Evolutionary conservation across 169 alveolate species (phyloP).

Genomic region (Eimeria acervulina): DNA sequence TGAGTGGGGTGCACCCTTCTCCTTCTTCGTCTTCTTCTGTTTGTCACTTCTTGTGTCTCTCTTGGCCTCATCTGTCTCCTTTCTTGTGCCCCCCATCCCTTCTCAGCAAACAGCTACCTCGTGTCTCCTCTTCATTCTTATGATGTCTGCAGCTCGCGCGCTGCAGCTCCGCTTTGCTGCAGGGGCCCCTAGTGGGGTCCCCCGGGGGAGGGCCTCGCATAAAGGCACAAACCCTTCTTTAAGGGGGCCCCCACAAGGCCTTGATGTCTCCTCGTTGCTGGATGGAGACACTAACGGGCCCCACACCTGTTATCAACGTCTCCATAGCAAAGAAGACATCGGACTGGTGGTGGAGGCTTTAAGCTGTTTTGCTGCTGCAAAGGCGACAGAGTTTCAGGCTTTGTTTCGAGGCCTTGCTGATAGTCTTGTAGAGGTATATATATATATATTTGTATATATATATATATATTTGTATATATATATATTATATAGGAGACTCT

Average conservation of each 20-base stretch:
- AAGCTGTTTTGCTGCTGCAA: slow-evolving; percentile 35
- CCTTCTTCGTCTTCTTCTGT: background rate
- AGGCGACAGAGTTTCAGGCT: slow-evolving; percentile 45
- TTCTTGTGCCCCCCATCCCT: background rate
- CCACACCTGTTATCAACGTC: background rate
- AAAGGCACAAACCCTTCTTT: background rate
- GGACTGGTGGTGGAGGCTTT: background rate
- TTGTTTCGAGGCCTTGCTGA: slow-evolving; percentile 45
- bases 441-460: background rate
- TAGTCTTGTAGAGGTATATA: background rate
- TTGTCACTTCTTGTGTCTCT: background rate
- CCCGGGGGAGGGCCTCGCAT: background rate
- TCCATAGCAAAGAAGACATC: background rate
- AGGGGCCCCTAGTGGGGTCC: slow-evolving; percentile 4
- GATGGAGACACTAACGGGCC: background rate
- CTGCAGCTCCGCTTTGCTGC: slow-evolving; percentile 3
- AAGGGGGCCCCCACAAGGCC: background rate
- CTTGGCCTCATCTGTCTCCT: background rate
- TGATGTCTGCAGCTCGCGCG: slow-evolving; percentile 51
- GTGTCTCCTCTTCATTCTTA: background rate
- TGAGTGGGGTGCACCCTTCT: background rate
- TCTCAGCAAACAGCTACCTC: background rate
- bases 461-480: too few relatives aligned
- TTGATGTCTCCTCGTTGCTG: background rate
- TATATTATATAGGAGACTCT: too few relatives aligned